phyloP scores from a whole-genome alignment of 169 alveolate species.

The Perkinsus marinus region DNA sequence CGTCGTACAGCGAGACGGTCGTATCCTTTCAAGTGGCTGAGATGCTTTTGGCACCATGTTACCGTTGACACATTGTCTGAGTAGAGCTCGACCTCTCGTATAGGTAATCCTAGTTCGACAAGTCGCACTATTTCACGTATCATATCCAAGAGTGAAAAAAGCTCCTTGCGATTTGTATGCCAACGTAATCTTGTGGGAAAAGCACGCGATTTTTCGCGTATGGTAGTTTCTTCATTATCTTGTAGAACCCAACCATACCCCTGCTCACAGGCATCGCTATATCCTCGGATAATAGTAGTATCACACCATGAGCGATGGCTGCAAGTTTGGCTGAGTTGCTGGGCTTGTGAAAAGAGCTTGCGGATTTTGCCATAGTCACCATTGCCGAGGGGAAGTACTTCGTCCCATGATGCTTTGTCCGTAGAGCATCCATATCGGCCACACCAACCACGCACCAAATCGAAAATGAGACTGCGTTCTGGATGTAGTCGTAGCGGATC shows the following conservation, averaged over 20 bases:
- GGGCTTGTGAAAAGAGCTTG: neutral
- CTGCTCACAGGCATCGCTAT: neutral
- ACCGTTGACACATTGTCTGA: neutral
- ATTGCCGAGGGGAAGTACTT: neutral
- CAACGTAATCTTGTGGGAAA: neutral
- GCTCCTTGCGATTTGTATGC: neutral
- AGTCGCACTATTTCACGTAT: neutral
- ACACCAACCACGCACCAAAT: neutral
- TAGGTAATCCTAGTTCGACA: neutral
- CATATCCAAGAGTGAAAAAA: neutral
- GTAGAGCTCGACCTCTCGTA: neutral
- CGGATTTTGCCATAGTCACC: neutral
- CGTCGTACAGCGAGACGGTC: neutral
- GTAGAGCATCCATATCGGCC: neutral
- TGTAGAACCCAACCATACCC: neutral
- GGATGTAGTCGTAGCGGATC: neutral
- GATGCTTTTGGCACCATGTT: neutral
- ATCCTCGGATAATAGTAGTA: neutral
- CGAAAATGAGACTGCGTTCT: neutral
- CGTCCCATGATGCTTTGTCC: neutral
- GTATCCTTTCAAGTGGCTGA: neutral
- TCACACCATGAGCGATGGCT: neutral
- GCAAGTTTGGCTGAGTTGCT: neutral
- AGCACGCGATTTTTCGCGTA: neutral
- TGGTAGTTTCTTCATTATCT: neutral